Evolutionary conservation across 805 yeast genomes (phyloP).

Genomic region (Saturnispora halmiae): DNA sequence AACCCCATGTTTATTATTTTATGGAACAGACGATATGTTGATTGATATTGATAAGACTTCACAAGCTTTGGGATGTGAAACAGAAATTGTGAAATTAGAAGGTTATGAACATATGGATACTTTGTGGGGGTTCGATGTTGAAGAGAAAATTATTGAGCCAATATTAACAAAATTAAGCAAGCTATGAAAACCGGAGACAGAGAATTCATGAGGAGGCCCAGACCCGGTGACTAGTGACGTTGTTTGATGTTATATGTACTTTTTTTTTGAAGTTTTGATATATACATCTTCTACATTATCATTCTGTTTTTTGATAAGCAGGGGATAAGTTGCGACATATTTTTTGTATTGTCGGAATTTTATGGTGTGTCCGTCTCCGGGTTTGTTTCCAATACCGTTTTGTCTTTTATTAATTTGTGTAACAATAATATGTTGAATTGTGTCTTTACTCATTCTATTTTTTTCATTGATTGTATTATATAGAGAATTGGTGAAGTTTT

Average conservation of each 20-base stretch:
- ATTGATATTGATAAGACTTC: slow-evolving; percentile 79
- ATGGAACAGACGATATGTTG: slow-evolving; percentile 73
- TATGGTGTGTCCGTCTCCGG: too few species aligned
- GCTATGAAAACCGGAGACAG: not conserved
- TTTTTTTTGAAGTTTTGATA: not conserved
- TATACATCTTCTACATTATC: slow-evolving; percentile 2
- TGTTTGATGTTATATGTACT: not conserved
- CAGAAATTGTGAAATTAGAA: slow-evolving; percentile 38
- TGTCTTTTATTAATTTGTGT: not conserved
- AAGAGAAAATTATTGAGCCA: slow-evolving; percentile 30
- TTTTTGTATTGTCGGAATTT: not conserved
- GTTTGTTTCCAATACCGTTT: too few species aligned
- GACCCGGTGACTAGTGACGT: too few species aligned
- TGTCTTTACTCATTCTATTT: not conserved
- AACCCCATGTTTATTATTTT: slow-evolving; percentile 68
- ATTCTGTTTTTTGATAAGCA: not conserved
- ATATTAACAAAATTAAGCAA: slow-evolving; percentile 11
- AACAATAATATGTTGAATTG: not conserved
- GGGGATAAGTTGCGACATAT: not conserved
- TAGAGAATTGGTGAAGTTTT: not conserved
- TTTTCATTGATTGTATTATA: not conserved
- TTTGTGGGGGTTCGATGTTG: slow-evolving; percentile 74
- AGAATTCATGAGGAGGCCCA: not conserved
- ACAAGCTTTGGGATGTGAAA: slow-evolving; percentile 48
- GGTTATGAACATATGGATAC: slow-evolving; percentile 87